Conservation (phyloP, 768 basidiomycete genomes). For the Boletus edulis region DNA sequence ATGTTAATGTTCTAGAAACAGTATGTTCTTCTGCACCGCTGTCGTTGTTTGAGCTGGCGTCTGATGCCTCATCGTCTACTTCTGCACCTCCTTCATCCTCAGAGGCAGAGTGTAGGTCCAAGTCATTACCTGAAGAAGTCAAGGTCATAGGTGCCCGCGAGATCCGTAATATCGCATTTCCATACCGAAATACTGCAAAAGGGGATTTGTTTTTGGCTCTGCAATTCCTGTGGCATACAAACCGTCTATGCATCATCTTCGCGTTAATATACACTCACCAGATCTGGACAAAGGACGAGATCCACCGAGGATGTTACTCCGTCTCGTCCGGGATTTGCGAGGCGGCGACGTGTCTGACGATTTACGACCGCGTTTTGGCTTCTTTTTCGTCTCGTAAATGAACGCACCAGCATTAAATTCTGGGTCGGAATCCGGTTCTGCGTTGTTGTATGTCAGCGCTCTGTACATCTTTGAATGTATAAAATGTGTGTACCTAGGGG, state of each 20-base stretch:
- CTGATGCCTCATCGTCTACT: slow-evolving; percentile 19
- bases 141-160: background rate
- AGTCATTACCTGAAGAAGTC: slow-evolving; percentile 32
- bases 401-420: slow-evolving; percentile 32
- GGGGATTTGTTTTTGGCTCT: slow-evolving; percentile 36
- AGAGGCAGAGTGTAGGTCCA: slow-evolving; percentile 53
- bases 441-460: background rate
- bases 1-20: slow-evolving; percentile 24
- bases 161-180: background rate
- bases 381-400: slow-evolving; percentile 28
- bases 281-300: slow-evolving; percentile 2
- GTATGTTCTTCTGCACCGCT: slow-evolving; percentile 22
- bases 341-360: slow-evolving; percentile 11
- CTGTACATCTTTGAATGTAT: background rate
- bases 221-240: background rate
- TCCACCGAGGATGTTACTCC: slow-evolving; percentile 4
- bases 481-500: slow-evolving; percentile 31
- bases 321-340: slow-evolving; percentile 18
- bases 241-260: background rate
- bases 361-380: slow-evolving; percentile 17
- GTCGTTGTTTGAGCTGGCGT: slow-evolving; percentile 20
- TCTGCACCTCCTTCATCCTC: slow-evolving; percentile 34
- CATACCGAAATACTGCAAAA: slow-evolving; percentile 51
- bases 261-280: slow-evolving; percentile 7
- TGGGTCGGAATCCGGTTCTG: slow-evolving; percentile 34